These are phyloP conservation scores for Plasmodium yoelii DNA, from an alignment of 169 alveolate genomes.

Conservation along the genomic window DNA sequence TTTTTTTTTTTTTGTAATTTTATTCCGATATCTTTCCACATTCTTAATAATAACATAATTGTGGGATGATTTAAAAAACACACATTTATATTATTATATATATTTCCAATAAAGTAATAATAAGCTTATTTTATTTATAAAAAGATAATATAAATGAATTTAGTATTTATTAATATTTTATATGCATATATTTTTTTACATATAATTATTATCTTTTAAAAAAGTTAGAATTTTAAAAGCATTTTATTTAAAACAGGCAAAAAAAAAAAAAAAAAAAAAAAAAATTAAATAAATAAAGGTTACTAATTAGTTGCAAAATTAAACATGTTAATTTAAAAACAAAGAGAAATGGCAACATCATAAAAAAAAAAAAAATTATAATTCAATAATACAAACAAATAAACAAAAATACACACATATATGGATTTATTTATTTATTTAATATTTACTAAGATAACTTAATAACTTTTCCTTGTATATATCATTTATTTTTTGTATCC, in stretches of 20 bases:
- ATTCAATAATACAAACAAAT: background rate
- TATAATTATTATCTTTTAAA: background rate
- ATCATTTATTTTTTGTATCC: constrained; percentile 60
- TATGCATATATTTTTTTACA: too few species aligned
- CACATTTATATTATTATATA: too few species aligned
- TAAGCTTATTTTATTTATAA: too few species aligned
- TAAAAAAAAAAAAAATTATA: background rate
- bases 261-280: constrained; percentile 3
- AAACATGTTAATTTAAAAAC: background rate
- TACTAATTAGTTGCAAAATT: background rate
- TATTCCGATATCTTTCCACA: too few species aligned
- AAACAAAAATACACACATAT: background rate
- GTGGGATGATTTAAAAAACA: too few species aligned
- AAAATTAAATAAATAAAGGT: background rate
- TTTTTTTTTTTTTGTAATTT: too few species aligned
- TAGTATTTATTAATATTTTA: too few species aligned
- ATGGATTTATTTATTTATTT: background rate
- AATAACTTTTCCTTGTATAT: constrained; percentile 44
- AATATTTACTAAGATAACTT: constrained; percentile 37
- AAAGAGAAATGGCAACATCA: background rate
- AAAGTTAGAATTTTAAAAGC: background rate
- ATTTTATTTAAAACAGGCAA: background rate
- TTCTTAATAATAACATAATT: too few species aligned
- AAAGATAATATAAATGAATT: too few species aligned
- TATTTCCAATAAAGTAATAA: too few species aligned